Conservation (phyloP, 2,329 filamentous ascomycete genomes). For the Talaromyces atroroseus region DNA sequence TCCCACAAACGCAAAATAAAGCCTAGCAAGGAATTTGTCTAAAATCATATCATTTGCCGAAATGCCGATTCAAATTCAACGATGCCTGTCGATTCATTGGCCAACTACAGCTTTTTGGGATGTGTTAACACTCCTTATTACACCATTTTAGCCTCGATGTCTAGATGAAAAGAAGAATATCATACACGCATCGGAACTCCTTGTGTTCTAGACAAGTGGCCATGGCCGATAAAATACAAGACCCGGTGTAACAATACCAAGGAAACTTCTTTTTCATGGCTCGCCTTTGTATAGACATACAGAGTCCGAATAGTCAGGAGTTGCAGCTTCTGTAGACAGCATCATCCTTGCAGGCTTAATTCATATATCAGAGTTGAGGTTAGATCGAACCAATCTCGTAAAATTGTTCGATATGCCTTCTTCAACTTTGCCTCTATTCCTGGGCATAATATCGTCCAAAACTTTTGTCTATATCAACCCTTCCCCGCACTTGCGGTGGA, state of each 20-base stretch:
- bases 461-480: too few species aligned
- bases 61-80: constrained; percentile 50
- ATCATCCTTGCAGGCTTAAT: not conserved
- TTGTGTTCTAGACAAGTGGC: constrained; percentile 57
- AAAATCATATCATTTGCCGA: constrained; percentile 60
- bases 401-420: too few species aligned
- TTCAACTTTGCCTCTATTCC: too few species aligned
- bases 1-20: not conserved
- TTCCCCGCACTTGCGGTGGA: too few species aligned
- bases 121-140: not conserved
- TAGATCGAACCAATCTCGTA: too few species aligned
- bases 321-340: not conserved
- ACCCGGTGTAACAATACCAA: constrained; percentile 51
- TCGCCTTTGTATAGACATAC: constrained; percentile 41
- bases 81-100: constrained; percentile 44
- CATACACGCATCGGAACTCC: constrained; percentile 52
- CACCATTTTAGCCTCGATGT: not conserved
- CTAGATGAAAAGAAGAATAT: not conserved
- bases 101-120: constrained; percentile 51
- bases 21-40: constrained; percentile 35
- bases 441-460: too few species aligned
- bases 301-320: constrained; percentile 21
- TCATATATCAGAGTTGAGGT: too few species aligned
- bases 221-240: constrained; percentile 48
- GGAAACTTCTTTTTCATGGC: constrained; percentile 30